These are phyloP conservation scores for Backusella parvicylindrica DNA, from an alignment of 192 early-diverging fungal genomes.

Conservation along the genomic window DNA sequence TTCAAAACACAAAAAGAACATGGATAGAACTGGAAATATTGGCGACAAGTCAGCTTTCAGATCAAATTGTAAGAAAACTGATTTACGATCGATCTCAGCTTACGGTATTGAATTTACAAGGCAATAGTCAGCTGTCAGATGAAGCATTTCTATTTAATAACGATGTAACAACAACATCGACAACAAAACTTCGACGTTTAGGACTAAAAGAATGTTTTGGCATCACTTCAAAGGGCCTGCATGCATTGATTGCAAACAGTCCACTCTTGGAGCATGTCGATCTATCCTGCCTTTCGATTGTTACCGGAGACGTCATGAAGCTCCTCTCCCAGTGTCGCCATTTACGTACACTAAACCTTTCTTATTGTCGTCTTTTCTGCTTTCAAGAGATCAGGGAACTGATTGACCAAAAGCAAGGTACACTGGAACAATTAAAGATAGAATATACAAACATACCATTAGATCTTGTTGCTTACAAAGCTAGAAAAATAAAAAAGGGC, in stretches of 20 bases:
- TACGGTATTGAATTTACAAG: background rate
- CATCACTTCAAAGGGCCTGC: background rate
- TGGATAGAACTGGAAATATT: background rate
- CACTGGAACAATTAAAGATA: background rate
- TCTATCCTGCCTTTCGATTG: background rate
- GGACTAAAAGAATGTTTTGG: background rate
- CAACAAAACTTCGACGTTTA: background rate
- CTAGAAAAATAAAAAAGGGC: background rate
- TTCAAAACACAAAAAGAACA: background rate
- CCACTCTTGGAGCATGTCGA: background rate
- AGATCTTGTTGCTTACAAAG: background rate
- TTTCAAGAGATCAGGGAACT: background rate
- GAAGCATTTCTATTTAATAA: background rate
- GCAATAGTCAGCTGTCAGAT: background rate
- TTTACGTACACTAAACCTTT: background rate
- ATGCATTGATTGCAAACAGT: background rate
- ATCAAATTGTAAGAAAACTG: background rate
- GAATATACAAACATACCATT: background rate
- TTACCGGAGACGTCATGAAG: background rate
- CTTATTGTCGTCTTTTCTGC: background rate
- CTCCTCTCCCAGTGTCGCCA: background rate
- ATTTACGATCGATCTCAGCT: background rate
- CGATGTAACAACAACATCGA: background rate
- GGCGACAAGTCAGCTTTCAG: background rate
- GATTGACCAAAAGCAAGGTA: background rate